Evolutionary conservation across 139 green algal genomes (phyloP).

Genomic region (Parachlorella kessleri): DNA sequence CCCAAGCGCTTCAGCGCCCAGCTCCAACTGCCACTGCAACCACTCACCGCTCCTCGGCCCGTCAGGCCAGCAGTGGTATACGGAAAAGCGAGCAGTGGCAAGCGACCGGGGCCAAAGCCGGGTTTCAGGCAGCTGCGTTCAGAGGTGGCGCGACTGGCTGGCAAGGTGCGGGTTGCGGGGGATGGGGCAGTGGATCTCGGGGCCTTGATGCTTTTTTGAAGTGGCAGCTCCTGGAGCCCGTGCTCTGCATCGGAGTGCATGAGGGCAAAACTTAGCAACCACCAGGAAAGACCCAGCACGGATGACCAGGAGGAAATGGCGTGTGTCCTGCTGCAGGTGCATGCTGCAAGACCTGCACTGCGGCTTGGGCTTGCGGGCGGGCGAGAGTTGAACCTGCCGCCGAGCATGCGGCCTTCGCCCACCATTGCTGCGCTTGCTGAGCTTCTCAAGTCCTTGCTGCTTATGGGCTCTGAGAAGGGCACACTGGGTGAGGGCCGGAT

Average conservation of each 20-base stretch:
- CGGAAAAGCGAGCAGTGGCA: neutral
- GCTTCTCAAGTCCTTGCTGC: neutral
- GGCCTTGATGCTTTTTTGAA: neutral
- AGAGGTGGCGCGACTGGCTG: neutral
- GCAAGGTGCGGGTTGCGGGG: neutral
- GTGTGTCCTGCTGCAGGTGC: too few relatives aligned
- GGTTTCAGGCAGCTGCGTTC: neutral
- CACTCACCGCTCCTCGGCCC: too few relatives aligned
- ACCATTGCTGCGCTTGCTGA: neutral
- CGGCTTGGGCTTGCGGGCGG: too few relatives aligned
- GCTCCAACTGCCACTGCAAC: too few relatives aligned
- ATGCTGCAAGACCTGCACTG: too few relatives aligned
- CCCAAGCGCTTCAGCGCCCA: neutral
- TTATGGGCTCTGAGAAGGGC: neutral
- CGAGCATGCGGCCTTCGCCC: neutral
- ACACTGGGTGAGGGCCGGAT: neutral
- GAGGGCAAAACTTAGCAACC: neutral
- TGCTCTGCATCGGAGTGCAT: neutral
- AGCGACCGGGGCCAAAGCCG: neutral
- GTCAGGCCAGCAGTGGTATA: too few relatives aligned
- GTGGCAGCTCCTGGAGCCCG: neutral
- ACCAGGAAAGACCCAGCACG: neutral
- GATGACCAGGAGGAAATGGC: too few relatives aligned
- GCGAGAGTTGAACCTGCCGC: neutral
- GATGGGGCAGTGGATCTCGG: neutral